Evolutionary conservation across 495 filamentous ascomycete species (phyloP).

Genomic region (Parmelia sp.): DNA sequence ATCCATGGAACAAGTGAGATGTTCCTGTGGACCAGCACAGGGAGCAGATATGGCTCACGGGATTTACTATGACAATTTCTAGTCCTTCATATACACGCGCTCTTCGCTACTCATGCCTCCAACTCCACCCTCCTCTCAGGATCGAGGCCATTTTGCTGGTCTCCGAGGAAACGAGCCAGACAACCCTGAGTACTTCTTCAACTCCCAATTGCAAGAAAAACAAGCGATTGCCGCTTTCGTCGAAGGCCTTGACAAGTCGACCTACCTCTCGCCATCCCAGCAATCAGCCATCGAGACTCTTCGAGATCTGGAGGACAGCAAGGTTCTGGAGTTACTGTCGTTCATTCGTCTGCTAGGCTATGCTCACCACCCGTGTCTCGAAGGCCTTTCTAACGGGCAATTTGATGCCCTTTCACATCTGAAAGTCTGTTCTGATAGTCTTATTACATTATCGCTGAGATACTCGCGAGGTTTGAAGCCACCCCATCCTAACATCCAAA

Average conservation of each 20-base stretch:
- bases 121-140: background rate
- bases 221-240: background rate
- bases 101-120: background rate
- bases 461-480: background rate
- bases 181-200: background rate
- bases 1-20: background rate
- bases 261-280: background rate
- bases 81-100: background rate
- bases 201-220: background rate
- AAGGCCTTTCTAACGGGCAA: background rate
- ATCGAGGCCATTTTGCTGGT: background rate
- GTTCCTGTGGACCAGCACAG: background rate
- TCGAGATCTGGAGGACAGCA: background rate
- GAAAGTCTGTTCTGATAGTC: background rate
- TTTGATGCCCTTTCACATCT: conserved; percentile 6
- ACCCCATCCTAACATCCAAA: too few relatives aligned
- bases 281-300: background rate
- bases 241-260: background rate
- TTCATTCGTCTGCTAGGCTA: background rate
- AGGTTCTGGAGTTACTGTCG: background rate
- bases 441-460: background rate
- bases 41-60: background rate
- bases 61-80: background rate
- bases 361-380: background rate
- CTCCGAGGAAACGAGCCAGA: background rate